Evolutionary conservation across 2,329 filamentous ascomycete genomes (phyloP).

Genomic region (Cladophialophora carrionii): DNA sequence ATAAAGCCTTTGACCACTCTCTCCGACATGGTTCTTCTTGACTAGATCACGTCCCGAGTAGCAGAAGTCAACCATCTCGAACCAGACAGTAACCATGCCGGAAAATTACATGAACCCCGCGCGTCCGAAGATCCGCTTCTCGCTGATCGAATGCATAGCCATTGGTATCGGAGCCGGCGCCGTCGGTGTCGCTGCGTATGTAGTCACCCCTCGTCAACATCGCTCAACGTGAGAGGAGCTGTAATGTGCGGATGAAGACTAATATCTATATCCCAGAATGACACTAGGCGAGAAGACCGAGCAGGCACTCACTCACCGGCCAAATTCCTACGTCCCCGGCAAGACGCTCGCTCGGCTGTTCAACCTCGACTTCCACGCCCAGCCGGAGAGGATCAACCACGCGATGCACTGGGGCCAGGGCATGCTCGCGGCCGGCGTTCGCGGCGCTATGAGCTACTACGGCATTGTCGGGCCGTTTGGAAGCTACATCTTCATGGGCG

Average conservation of each 20-base stretch:
- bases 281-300: neutral
- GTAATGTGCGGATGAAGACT: neutral
- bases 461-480: neutral
- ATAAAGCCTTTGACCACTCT: neutral
- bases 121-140: conserved; percentile 27
- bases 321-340: neutral
- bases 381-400: neutral
- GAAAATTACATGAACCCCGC: conserved; percentile 25
- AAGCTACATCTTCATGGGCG: neutral
- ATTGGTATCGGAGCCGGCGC: conserved; percentile 25
- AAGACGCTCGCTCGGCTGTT: neutral
- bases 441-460: neutral
- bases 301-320: neutral
- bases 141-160: conserved; percentile 27
- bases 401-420: neutral
- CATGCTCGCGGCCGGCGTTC: neutral
- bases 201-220: neutral
- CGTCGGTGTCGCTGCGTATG: conserved; percentile 25
- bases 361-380: neutral
- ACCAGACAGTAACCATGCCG: neutral
- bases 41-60: too few relatives aligned
- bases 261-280: neutral
- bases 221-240: neutral
- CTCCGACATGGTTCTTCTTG: neutral
- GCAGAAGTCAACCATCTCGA: neutral